phyloP scores from a whole-genome alignment of 345 rosid genomes.

The Viola odorata region DNA sequence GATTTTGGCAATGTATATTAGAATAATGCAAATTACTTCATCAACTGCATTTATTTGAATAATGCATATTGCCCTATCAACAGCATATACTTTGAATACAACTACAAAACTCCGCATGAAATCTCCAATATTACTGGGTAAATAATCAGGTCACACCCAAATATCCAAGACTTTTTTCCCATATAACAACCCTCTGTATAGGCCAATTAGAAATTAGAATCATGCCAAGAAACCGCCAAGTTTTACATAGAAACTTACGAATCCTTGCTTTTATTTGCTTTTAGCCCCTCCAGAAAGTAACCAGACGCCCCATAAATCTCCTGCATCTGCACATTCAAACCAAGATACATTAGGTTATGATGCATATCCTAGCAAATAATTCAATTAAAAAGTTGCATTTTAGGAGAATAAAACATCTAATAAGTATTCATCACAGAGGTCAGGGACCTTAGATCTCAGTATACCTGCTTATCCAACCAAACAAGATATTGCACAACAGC shows the following conservation, averaged over 20 bases:
- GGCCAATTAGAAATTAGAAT: constrained; percentile 3
- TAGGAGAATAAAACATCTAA: neutral
- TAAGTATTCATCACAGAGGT: neutral
- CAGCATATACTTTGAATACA: neutral
- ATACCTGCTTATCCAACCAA: constrained; percentile 89
- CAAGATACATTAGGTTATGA: constrained; percentile 16
- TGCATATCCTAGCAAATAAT: neutral
- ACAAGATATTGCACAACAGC: constrained; percentile 92
- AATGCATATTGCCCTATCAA: neutral
- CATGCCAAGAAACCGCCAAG: neutral
- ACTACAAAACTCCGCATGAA: neutral
- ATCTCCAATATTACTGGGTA: neutral
- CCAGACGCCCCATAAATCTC: constrained; percentile 90
- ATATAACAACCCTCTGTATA: neutral
- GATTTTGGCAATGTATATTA: no score
- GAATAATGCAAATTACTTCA: no score
- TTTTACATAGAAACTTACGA: constrained; percentile 29
- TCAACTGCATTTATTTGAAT: no score
- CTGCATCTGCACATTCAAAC: constrained; percentile 60
- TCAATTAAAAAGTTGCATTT: neutral
- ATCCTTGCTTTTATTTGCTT: constrained; percentile 35
- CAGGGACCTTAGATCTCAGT: neutral
- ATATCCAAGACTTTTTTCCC: neutral
- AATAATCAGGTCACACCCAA: neutral
- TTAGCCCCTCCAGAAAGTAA: constrained; percentile 65